These are phyloP conservation scores for Chytriomyces sp. DNA, from an alignment of 192 early-diverging fungal species.

Conservation along the genomic window DNA sequence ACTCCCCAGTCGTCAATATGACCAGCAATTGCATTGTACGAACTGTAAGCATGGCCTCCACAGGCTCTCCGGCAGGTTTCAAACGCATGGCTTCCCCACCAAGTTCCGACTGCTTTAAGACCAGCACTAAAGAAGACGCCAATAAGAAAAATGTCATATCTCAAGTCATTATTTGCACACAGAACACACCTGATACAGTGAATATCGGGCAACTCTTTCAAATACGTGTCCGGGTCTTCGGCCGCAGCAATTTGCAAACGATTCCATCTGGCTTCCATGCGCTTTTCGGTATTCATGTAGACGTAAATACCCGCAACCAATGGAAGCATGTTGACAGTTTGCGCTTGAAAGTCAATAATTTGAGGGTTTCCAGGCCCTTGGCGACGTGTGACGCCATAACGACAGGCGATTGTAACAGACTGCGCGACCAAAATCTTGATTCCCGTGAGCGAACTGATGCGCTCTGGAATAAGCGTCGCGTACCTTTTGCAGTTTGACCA, in stretches of 20 bases:
- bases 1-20: constrained; percentile 67
- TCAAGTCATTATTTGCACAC: no score
- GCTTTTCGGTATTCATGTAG: background rate
- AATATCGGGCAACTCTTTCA: constrained; percentile 28
- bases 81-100: constrained; percentile 30
- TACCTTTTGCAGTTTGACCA: constrained; percentile 70
- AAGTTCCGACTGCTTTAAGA: constrained; percentile 29
- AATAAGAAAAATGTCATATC: no score
- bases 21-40: constrained; percentile 67
- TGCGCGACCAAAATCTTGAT: background rate
- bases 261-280: constrained; percentile 7
- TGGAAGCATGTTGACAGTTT: constrained; percentile 66
- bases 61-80: constrained; percentile 22
- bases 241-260: background rate
- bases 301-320: constrained; percentile 35
- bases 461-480: constrained; percentile 85
- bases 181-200: constrained; percentile 4
- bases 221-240: background rate
- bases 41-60: constrained; percentile 71
- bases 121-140: background rate
- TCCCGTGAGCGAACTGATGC: constrained; percentile 58
- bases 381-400: constrained; percentile 60
- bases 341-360: constrained; percentile 72
- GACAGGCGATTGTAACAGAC: constrained; percentile 20
- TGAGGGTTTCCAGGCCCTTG: constrained; percentile 67